Evolutionary conservation across 306 rosid genomes (phyloP).

Genomic region (Gastrolobium bilobum): DNA sequence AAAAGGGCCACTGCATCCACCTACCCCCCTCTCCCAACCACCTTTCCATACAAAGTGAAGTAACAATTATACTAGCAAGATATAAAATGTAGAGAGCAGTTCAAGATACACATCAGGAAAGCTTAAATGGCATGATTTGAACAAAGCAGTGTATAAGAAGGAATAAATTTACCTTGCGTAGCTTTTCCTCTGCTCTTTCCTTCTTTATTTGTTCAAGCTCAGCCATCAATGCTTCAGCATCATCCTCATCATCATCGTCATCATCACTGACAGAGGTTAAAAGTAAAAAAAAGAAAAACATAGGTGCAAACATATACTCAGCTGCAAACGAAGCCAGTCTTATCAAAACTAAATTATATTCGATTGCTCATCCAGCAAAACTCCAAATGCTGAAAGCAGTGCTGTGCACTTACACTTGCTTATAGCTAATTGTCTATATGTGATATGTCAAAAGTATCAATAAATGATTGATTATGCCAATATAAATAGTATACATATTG

Average conservation of each 20-base stretch:
- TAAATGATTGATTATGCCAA: neutral
- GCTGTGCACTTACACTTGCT: neutral
- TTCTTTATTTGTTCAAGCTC: slow-evolving; percentile 98
- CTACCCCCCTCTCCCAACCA: neutral
- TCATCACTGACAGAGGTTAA: slow-evolving; percentile 55
- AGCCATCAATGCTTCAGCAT: slow-evolving; percentile 89
- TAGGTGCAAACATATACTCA: neutral
- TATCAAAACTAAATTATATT: slow-evolving; percentile 7
- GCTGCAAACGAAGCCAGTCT: neutral
- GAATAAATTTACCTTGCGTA: slow-evolving; percentile 67
- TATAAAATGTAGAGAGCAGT: neutral
- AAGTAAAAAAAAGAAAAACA: neutral
- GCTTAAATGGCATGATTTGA: slow-evolving; percentile 27
- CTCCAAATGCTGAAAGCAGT: neutral
- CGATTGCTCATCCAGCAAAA: neutral
- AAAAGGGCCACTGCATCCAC: neutral
- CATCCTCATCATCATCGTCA: slow-evolving; percentile 74
- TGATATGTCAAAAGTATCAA: neutral
- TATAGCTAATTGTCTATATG: neutral
- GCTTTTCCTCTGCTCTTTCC: slow-evolving; percentile 97
- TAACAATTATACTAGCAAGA: neutral
- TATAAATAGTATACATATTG: neutral
- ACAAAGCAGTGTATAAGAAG: neutral
- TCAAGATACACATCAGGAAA: slow-evolving; percentile 8
- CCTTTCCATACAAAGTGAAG: neutral